Evolutionary conservation across 441 rosid genomes (phyloP).

Genomic region (Rhodomyrtus psidioides): DNA sequence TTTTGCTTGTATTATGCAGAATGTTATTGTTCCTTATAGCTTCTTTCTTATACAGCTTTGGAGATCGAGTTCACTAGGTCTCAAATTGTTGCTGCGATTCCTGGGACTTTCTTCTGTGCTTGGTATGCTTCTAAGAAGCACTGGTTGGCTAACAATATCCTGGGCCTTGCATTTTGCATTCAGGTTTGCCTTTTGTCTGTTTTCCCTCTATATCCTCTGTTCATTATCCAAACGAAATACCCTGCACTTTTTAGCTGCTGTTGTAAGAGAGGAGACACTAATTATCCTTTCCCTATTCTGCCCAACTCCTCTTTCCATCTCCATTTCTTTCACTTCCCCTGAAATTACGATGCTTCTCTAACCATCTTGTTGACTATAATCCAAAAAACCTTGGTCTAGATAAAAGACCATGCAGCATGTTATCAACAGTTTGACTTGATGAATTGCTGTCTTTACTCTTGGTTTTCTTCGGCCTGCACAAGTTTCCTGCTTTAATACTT

Average conservation of each 20-base stretch:
- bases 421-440: background rate
- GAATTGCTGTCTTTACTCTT: background rate
- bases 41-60: slow-evolving; percentile 62
- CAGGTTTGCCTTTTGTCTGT: slow-evolving; percentile 47
- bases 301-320: background rate
- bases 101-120: slow-evolving; percentile 90
- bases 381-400: background rate
- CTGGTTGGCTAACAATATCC: slow-evolving; percentile 89
- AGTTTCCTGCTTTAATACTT: background rate
- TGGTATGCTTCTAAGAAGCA: slow-evolving; percentile 96
- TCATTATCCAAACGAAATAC: background rate
- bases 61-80: slow-evolving; percentile 94
- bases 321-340: background rate
- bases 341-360: background rate
- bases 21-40: slow-evolving; percentile 26
- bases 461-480: background rate
- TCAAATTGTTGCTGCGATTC: slow-evolving; percentile 84
- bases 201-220: background rate
- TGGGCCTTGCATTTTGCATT: slow-evolving; percentile 93
- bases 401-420: background rate
- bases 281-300: background rate
- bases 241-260: background rate
- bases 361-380: background rate
- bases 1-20: slow-evolving; percentile 29
- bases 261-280: background rate